Conservation (phyloP, 768 basidiomycete species). For the Hirschioporus abietinus region DNA sequence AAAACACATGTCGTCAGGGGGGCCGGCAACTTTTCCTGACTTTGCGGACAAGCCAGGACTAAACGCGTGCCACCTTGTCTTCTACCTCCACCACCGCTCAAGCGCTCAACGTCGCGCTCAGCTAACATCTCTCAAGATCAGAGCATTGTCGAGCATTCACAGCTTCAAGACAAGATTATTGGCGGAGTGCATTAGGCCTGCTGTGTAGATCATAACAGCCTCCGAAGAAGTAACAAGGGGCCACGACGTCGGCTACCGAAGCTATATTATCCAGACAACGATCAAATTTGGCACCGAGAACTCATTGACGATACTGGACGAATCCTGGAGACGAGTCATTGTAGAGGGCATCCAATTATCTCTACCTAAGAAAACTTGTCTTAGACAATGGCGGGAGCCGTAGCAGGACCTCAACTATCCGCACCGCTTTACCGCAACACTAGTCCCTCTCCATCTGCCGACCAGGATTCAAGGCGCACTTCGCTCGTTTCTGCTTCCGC, state of each 20-base stretch:
- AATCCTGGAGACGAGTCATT: neutral
- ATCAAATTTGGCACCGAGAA: neutral
- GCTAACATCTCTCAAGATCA: neutral
- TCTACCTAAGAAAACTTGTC: neutral
- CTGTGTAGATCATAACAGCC: neutral
- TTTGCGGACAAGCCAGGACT: neutral
- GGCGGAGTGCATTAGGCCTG: neutral
- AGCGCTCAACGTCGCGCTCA: neutral
- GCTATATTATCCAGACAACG: no score
- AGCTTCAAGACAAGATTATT: neutral
- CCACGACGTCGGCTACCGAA: neutral
- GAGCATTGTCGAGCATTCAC: no score
- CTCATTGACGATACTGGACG: neutral
- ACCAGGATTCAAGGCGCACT: slow-evolving; percentile 9
- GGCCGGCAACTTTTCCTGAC: neutral
- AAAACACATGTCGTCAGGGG: neutral
- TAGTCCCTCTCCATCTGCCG: slow-evolving; percentile 10
- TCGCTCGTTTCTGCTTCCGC: slow-evolving; percentile 14
- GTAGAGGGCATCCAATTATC: neutral
- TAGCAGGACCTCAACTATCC: neutral
- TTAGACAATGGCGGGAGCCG: neutral
- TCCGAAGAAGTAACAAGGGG: neutral
- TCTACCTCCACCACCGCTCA: neutral
- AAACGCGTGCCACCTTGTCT: neutral
- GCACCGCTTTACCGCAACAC: neutral